phyloP scores from a whole-genome alignment of 345 rosid genomes.

The Rhodamnia rubescens region DNA sequence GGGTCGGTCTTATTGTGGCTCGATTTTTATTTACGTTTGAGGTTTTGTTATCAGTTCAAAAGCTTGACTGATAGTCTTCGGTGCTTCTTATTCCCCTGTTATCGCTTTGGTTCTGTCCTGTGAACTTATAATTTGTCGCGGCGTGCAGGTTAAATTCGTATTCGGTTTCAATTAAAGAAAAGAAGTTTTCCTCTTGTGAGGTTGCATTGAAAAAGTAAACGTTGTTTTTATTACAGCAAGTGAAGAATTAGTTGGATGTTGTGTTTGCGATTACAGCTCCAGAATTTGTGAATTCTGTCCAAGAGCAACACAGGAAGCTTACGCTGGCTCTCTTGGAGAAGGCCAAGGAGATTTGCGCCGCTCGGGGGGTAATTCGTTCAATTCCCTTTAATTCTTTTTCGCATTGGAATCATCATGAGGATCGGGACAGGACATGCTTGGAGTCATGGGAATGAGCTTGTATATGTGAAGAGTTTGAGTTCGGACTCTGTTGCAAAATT shows the following conservation, averaged over 20 bases:
- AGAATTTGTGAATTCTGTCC: constrained; percentile 3
- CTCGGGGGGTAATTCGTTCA: constrained; percentile 15
- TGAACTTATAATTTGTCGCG: not conserved
- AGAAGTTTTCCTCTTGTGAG: not conserved
- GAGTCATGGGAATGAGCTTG: not conserved
- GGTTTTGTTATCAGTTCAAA: not conserved
- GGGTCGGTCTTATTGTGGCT: not conserved
- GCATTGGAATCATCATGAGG: not conserved
- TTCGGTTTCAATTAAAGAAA: not conserved
- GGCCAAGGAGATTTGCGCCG: constrained; percentile 22
- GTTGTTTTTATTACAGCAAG: not conserved
- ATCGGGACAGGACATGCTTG: not conserved
- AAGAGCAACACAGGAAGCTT: constrained; percentile 12
- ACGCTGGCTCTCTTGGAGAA: constrained; percentile 17
- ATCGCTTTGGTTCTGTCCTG: not conserved
- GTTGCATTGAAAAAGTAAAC: not conserved
- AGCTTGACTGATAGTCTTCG: not conserved
- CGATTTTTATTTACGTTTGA: not conserved
- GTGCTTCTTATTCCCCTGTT: not conserved
- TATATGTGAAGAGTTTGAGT: not conserved
- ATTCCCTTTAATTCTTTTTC: not conserved
- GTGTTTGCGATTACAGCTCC: constrained; percentile 10
- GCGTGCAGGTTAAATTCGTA: not conserved
- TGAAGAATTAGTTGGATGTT: not conserved
- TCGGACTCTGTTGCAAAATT: not conserved